These are phyloP conservation scores for Mortierella alpina DNA, from an alignment of 192 early-diverging fungal genomes.

Conservation along the genomic window DNA sequence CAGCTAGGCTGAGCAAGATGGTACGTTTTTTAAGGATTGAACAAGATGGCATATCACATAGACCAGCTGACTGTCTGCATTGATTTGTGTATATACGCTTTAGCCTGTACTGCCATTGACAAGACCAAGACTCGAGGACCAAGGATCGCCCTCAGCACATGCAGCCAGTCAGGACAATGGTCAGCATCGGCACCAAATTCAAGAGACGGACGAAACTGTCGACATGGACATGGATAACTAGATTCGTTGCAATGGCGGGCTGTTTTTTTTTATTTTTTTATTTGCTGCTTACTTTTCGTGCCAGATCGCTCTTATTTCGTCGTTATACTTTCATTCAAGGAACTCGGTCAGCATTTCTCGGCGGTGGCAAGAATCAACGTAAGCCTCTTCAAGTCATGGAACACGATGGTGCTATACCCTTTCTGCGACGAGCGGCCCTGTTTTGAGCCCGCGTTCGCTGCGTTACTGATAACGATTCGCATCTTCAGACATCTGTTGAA, in stretches of 20 bases:
- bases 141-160: neutral
- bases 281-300: conserved; percentile 1
- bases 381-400: too few species aligned
- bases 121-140: too few species aligned
- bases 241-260: neutral
- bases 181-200: neutral
- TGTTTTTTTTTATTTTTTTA: conserved; percentile 1
- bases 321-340: neutral
- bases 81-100: neutral
- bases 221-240: conserved; percentile 29
- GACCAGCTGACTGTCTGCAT: conserved; percentile 5
- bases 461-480: too few species aligned
- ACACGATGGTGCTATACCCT: too few species aligned
- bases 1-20: conserved; percentile 26
- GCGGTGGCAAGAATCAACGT: too few species aligned
- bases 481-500: too few species aligned
- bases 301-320: neutral
- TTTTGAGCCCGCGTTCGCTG: too few species aligned
- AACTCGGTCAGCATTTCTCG: too few species aligned
- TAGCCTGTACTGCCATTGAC: neutral
- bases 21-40: conserved; percentile 3
- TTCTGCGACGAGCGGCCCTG: too few species aligned
- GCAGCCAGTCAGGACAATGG: neutral
- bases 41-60: neutral
- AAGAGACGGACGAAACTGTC: neutral